Base-by-base conservation (phyloP, 75 land plant genomes). In the Adiantum capillusveneris region DNA sequence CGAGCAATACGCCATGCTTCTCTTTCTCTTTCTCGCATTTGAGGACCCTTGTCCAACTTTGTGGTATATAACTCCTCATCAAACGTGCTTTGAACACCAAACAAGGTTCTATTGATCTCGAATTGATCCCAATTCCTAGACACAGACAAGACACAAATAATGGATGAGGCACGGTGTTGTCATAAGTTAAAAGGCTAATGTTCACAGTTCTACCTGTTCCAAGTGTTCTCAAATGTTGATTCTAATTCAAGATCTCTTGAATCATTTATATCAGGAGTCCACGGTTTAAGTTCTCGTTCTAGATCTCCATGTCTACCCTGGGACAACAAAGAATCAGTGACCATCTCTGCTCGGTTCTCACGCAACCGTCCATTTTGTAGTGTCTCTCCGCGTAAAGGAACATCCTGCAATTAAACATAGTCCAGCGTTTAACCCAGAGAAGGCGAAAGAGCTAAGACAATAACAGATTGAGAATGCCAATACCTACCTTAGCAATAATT, bases 61-160 rank as follows among this genome's bases (percentile, higher is more conserved):
- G 98, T 93, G 9, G 98, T 93, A 34, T 93, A 93, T 9, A 93
- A 59, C 62, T 93, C 98, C 72, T 93, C 98, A 56, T 89, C 61
- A 65, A 83, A 93, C 24, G 98, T 93, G 64, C 84, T 93, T 62
- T 86, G 83, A 29, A 93, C 96, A 27, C 98, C 98, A 86, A 93
- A 93, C 34, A 93, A 59, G 2, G 73, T 44, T 59, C 76, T 76
- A 68, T 93, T 93, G 20, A 78, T 74, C 63, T 81, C 82, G 75
- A 93, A 93, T 53, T 93, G 98, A 73, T 93, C 91, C 98, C 98
- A 93, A 42, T 72, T 80, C 56, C 90, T 90, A 60, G 13, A 31
- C 3, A 42, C 1, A 24, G 6, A 34, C 7, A 34, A n/a, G n/a
- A n/a, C n/a, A n/a, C n/a, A n/a, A n/a, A n/a, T n/a, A n/a, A n/a